Percentiles rank a stretch among this genome's conserved stretches.
Evolutionary conservation across 345 rosid genomes (phyloP).

Genomic region (Rhizophora mangle): DNA sequence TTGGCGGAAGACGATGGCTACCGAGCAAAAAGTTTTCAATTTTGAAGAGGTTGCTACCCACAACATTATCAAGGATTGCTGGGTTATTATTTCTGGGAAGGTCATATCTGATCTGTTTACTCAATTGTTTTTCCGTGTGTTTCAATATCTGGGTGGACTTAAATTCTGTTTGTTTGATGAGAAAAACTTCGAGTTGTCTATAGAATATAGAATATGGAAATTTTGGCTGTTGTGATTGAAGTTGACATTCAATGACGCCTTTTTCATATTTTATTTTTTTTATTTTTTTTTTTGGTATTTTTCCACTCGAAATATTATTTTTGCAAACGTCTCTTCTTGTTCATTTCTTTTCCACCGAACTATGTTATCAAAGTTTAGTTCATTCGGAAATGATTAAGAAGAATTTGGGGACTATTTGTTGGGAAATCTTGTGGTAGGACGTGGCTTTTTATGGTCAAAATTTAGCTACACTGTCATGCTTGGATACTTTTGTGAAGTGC

Average conservation of each 20-base stretch:
- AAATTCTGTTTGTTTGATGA: constrained; percentile 7
- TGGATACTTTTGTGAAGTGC: no score
- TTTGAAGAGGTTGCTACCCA: constrained; percentile 80
- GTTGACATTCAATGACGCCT: not conserved
- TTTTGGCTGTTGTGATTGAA: not conserved
- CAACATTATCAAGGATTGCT: constrained; percentile 83
- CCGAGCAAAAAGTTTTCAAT: constrained; percentile 48
- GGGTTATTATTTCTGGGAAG: constrained; percentile 89
- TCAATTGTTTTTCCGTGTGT: not conserved
- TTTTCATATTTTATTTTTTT: not conserved
- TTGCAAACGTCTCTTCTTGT: no score
- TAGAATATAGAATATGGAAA: not conserved
- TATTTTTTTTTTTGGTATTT: not conserved
- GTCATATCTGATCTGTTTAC: constrained; percentile 43
- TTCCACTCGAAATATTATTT: no score
- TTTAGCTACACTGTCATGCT: no score
- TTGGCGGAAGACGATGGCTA: constrained; percentile 49
- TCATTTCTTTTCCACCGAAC: no score
- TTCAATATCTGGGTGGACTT: not conserved
- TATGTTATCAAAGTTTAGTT: no score
- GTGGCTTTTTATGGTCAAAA: no score
- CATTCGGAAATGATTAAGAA: no score
- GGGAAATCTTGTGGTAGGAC: no score
- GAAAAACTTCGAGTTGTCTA: not conserved
- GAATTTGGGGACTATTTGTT: no score